Base-by-base conservation (phyloP, 176 grass and related monocot genomes). In the Ensete glaucum region DNA sequence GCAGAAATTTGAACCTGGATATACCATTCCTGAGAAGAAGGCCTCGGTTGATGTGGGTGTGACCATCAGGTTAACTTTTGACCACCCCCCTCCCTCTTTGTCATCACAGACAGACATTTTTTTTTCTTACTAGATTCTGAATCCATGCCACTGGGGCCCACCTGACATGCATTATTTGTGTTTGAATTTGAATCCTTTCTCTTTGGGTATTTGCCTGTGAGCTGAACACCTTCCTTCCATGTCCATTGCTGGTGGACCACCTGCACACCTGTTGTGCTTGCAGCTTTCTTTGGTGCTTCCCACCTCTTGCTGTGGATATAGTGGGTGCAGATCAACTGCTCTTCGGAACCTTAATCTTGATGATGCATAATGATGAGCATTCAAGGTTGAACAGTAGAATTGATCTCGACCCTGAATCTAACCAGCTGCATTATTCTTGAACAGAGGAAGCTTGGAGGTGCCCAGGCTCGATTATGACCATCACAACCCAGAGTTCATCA, bases 1-100 rank as follows among this genome's bases (percentile, higher is more conserved):
- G 68, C 82, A 97, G 93, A 90, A 79, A 58, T 97, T 90, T 50
- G 82, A 93, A 79, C 79, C 93, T 82, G 85, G 79, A 34, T 93
- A 97, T 83, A 88, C 66, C 3, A 34, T 83, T 53, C 74, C 85
- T 85, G 83, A 88, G 22, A 97, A 90, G 88, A 93, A 87, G 79
- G 72, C 75, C 9, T 77, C 79, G 76, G 88, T 81, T 43, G 87
- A 92, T 77, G 63, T 81, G 52, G 81, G 27, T 9, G 62, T 90
- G 72, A 87, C 80, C 79, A 81, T 93, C 65, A 93, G 90, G 93
- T 92, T 87, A 57, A 19, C 2, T 74, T 58, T 10, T 74, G 58
- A 15, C 63, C 29, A 34, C 22, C 0, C 29, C 29, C 29, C 29
- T 43, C 34, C 5, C 24, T 77, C 15, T 57, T 25, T 43, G 12